phyloP scores from a whole-genome alignment of 176 grass and related monocot species.

The Oryza meyeriana region DNA sequence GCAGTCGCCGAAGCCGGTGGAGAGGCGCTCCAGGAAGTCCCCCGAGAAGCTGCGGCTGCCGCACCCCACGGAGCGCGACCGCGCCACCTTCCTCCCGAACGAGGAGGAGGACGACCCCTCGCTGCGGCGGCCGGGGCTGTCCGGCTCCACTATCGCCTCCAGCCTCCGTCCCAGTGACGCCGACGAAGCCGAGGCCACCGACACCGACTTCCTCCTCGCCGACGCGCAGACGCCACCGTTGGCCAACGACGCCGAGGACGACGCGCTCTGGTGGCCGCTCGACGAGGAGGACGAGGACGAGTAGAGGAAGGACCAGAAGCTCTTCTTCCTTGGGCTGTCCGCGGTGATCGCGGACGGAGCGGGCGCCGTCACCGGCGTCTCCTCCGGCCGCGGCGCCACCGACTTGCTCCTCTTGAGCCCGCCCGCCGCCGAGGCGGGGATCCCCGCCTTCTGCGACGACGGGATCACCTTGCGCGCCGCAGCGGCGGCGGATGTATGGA shows the following conservation, averaged over 20 bases:
- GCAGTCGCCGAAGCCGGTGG: constrained; percentile 92
- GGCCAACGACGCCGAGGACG: constrained; percentile 3
- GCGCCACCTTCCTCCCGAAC: constrained; percentile 80
- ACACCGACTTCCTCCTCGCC: constrained; percentile 55
- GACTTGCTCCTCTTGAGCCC: constrained; percentile 85
- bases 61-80: constrained; percentile 90
- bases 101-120: constrained; percentile 68
- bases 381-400: constrained; percentile 60
- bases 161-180: constrained; percentile 24
- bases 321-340: constrained; percentile 90
- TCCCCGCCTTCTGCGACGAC: neutral
- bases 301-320: constrained; percentile 99
- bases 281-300: constrained; percentile 42
- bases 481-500: constrained; percentile 11
- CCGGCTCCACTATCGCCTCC: constrained; percentile 57
- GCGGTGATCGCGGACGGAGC: constrained; percentile 18
- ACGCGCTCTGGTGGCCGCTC: constrained; percentile 22
- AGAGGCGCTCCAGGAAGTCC: constrained; percentile 91
- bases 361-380: neutral
- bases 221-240: neutral
- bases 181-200: constrained; percentile 34
- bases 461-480: neutral
- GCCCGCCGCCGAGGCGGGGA: neutral
- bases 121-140: constrained; percentile 70
- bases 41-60: constrained; percentile 92